Percentiles rank a stretch among this genome's conserved stretches.
These are phyloP conservation scores for Penicillium riverlandense DNA, from an alignment of 495 filamentous ascomycete genomes.

Conservation along the genomic window DNA sequence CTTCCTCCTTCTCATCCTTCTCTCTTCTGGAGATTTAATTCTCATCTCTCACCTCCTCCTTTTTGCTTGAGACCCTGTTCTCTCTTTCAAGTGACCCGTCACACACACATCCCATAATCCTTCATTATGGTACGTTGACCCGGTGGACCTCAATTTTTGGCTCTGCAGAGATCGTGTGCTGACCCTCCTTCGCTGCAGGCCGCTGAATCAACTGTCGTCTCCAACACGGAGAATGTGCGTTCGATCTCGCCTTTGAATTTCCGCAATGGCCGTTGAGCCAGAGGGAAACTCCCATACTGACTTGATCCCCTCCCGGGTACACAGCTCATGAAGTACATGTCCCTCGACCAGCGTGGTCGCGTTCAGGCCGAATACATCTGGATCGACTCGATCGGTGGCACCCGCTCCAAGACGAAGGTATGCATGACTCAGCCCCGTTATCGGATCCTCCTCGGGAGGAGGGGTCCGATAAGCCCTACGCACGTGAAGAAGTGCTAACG, in stretches of 20 bases:
- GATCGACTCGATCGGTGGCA: constrained; percentile 75
- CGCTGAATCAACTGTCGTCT: constrained; percentile 50
- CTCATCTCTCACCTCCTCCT: no score
- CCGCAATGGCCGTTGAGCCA: constrained; percentile 27
- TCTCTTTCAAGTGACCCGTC: constrained; percentile 21
- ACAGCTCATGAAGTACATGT: constrained; percentile 87
- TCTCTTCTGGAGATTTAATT: constrained; percentile 1
- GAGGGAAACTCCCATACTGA: constrained; percentile 35
- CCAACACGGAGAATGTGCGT: constrained; percentile 66
- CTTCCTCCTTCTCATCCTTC: constrained; percentile 16
- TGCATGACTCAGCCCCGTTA: constrained; percentile 25
- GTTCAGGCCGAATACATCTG: constrained; percentile 96
- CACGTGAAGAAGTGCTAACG: constrained; percentile 10
- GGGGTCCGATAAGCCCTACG: constrained; percentile 23
- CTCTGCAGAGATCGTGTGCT: background rate
- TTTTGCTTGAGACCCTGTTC: constrained; percentile 1
- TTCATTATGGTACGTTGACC: constrained; percentile 36
- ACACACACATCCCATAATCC: constrained; percentile 32
- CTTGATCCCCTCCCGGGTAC: constrained; percentile 16
- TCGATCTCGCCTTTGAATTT: constrained; percentile 26
- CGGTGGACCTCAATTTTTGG: constrained; percentile 5
- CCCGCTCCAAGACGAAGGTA: constrained; percentile 90
- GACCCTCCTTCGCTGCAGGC: constrained; percentile 25
- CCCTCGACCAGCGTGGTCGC: constrained; percentile 78
- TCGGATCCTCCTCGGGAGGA: background rate